Conservation (phyloP, 148 eudicot species). For the Heliamphora exappendiculata region DNA sequence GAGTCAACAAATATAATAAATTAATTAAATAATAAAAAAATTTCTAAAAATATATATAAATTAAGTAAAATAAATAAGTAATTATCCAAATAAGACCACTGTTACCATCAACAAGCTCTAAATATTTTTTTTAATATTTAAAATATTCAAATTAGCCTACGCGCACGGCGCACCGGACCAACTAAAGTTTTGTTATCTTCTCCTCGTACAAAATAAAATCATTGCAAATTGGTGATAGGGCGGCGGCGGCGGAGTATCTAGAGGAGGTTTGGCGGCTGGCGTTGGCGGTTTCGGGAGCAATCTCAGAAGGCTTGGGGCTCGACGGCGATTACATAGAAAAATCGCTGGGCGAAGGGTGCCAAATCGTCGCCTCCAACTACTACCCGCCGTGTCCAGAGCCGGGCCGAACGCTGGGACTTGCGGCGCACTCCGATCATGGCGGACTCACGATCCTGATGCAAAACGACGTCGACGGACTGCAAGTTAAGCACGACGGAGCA, state of each 20-base stretch:
- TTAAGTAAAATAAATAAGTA: too few species aligned
- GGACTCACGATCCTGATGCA: constrained; percentile 20
- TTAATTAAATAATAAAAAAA: too few species aligned
- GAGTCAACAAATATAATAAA: too few species aligned
- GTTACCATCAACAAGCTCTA: too few species aligned
- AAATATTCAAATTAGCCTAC: background rate
- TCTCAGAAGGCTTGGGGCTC: background rate
- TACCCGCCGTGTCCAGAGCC: constrained; percentile 13
- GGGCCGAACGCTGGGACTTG: constrained; percentile 17
- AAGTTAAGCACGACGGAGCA: constrained; percentile 13
- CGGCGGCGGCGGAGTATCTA: background rate
- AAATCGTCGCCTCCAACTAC: background rate
- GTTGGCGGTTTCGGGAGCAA: background rate
- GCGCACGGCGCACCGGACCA: too few species aligned
- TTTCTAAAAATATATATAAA: too few species aligned
- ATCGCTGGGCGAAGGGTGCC: background rate
- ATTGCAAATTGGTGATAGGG: background rate
- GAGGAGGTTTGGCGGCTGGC: background rate
- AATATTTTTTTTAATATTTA: too few species aligned
- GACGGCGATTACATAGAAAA: background rate
- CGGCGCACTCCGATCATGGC: constrained; percentile 26
- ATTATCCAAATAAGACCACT: too few species aligned
- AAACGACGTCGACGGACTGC: constrained; percentile 20
- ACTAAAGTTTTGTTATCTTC: too few species aligned
- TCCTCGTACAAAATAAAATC: too few species aligned